phyloP scores from a whole-genome alignment of 768 basidiomycete genomes.

The Suillus luteus region DNA sequence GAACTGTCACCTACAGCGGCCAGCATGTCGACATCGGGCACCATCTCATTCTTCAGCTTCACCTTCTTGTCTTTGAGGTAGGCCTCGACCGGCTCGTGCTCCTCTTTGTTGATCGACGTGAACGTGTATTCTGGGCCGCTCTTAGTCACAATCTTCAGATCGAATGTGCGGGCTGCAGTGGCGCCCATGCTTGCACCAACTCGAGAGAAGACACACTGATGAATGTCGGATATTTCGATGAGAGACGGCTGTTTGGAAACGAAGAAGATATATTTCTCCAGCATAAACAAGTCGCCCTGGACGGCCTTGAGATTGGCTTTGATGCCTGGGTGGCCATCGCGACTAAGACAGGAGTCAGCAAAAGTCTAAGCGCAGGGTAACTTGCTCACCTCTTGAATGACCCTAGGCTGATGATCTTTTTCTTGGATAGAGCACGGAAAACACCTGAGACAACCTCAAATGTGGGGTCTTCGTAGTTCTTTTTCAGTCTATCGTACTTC shows the following conservation, averaged over 20 bases:
- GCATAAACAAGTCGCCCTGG: conserved; percentile 96
- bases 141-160: conserved; percentile 87
- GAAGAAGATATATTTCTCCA: conserved; percentile 98
- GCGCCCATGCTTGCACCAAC: conserved; percentile 84
- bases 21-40: conserved; percentile 81
- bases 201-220: conserved; percentile 90
- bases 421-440: conserved; percentile 87
- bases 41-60: conserved; percentile 93
- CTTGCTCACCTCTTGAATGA: conserved; percentile 74
- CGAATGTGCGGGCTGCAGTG: conserved; percentile 89
- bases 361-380: neutral
- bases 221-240: conserved; percentile 87
- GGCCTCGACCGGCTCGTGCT: conserved; percentile 81
- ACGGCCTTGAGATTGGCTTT: conserved; percentile 97
- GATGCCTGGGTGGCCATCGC: conserved; percentile 89
- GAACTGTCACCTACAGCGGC: conserved; percentile 64
- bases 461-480: conserved; percentile 93
- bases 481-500: conserved; percentile 83
- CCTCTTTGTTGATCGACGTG: conserved; percentile 94
- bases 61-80: conserved; percentile 92
- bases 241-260: conserved; percentile 94
- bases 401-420: conserved; percentile 89
- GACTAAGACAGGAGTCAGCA: conserved; percentile 45
- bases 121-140: conserved; percentile 85
- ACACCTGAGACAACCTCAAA: conserved; percentile 94